These are phyloP conservation scores for Patellifolia procumbens DNA, from an alignment of 179 eudicot species.

Conservation along the genomic window DNA sequence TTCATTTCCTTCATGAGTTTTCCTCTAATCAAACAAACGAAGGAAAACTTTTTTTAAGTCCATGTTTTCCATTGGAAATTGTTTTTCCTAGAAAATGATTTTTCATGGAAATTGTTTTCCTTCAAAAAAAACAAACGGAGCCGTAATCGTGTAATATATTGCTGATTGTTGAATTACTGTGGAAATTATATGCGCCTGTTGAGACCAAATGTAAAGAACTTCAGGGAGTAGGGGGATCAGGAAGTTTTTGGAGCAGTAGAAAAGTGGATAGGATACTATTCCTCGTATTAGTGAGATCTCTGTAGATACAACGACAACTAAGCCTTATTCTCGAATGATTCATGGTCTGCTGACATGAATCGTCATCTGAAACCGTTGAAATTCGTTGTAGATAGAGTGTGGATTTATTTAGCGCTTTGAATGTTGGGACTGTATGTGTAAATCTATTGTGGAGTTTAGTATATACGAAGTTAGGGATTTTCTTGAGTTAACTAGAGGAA, in stretches of 20 bases:
- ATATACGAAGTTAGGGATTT: neutral
- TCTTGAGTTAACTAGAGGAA: neutral
- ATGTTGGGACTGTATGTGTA: neutral
- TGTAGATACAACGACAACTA: too few species aligned
- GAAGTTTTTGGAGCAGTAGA: neutral
- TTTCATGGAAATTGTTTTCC: too few species aligned
- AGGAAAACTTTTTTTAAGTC: too few species aligned
- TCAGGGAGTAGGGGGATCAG: neutral
- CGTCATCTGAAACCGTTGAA: too few species aligned
- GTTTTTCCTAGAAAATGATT: too few species aligned
- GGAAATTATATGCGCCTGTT: neutral
- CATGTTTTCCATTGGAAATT: too few species aligned
- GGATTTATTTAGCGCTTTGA: neutral
- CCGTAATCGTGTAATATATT: neutral
- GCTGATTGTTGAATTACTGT: neutral
- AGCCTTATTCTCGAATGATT: too few species aligned
- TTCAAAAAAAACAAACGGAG: too few species aligned
- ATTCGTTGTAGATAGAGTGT: neutral
- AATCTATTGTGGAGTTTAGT: neutral
- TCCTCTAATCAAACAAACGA: too few species aligned
- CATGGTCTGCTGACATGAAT: neutral
- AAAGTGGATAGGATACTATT: neutral
- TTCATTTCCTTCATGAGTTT: too few species aligned
- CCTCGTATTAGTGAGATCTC: neutral
- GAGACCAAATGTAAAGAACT: neutral